Base-by-base conservation (phyloP, 805 yeast genomes). In the Metschnikowia lunata region DNA sequence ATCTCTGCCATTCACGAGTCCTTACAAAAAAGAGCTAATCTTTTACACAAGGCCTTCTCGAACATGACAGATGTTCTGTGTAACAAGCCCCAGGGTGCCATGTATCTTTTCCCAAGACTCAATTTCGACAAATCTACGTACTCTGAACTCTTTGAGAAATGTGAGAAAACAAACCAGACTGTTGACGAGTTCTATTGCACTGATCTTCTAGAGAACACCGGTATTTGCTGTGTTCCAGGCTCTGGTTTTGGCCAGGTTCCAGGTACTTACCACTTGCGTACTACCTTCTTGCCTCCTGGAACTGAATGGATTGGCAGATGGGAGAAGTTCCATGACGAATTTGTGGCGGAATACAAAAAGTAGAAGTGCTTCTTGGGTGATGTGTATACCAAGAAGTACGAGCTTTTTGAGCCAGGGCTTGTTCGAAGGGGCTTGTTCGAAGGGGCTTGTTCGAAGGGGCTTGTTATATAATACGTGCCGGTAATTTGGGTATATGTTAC, bases 151-250 rank as follows among this genome's bases (percentile, higher is more conserved):
- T 70, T 79, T 39, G 71, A 71, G 26, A 74, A 72, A 35, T 95
- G 97, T 30, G 69, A 72, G 43, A 70, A 73, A 43, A 58, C 62
- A 28, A 80, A 78, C 23, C 60, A 79, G 56, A 70, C 76, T 36
- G 84, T 95, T 15, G 99, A 93, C 63, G 97, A 86, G 62, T 80
- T 85, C 51, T 93, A 93, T 71, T 90, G 97, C 65, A 74, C 84
- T 61, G 83, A 84, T 54, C 72, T 93, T 47, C 75, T 93, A 53
- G 91, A 91, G 52, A 64, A 69, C 37, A 89, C 99, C 7, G 99
- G 99, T 55, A 88, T 93, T 48, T 93, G 99, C 67, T 88, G 95
- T 36, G 95, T 93, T 50, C 98, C 99, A 28, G 99, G 99, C 34
- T 81, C 88, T 30, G 99, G 99, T 0, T 93, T 93, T 58, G 97